Percentiles rank a stretch among this genome's conserved stretches.
Conservation (phyloP, 371 early-diverging fungal genomes). For the Paramicrosporidium saccamoebae region DNA sequence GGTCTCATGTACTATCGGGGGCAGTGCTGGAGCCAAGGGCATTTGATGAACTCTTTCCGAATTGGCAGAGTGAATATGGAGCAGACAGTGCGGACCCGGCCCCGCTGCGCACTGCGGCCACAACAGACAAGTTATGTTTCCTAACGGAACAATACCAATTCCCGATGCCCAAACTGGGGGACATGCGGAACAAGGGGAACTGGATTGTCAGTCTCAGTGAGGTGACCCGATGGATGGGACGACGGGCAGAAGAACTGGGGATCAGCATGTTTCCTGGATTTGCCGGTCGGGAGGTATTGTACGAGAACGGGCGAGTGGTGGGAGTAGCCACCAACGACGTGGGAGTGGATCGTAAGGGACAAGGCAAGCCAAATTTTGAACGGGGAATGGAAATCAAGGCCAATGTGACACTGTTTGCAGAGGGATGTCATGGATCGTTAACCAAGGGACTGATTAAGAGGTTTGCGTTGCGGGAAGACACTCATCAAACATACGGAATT, state of each 20-base stretch:
- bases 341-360: slow-evolving; percentile 58
- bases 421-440: slow-evolving; percentile 86
- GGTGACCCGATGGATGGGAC: slow-evolving; percentile 80
- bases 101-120: slow-evolving; percentile 58
- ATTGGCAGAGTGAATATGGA: slow-evolving; percentile 83
- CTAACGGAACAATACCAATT: slow-evolving; percentile 40
- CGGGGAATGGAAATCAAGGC: slow-evolving; percentile 84
- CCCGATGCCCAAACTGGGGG: slow-evolving; percentile 80
- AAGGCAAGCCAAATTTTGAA: slow-evolving; percentile 64
- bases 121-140: slow-evolving; percentile 47
- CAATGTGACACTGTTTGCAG: slow-evolving; percentile 77
- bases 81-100: slow-evolving; percentile 12
- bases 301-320: slow-evolving; percentile 52
- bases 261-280: slow-evolving; percentile 82
- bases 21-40: slow-evolving; percentile 79
- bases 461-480: slow-evolving; percentile 40
- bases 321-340: slow-evolving; percentile 87
- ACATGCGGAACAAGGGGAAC: slow-evolving; percentile 83
- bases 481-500: slow-evolving; percentile 54
- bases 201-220: slow-evolving; percentile 77
- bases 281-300: slow-evolving; percentile 48
- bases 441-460: slow-evolving; percentile 58
- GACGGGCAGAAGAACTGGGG: slow-evolving; percentile 78
- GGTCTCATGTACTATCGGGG: slow-evolving; percentile 75
- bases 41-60: slow-evolving; percentile 71